Base-by-base conservation (phyloP, 2,329 filamentous ascomycete genomes). In the Trichophyton rubrum region DNA sequence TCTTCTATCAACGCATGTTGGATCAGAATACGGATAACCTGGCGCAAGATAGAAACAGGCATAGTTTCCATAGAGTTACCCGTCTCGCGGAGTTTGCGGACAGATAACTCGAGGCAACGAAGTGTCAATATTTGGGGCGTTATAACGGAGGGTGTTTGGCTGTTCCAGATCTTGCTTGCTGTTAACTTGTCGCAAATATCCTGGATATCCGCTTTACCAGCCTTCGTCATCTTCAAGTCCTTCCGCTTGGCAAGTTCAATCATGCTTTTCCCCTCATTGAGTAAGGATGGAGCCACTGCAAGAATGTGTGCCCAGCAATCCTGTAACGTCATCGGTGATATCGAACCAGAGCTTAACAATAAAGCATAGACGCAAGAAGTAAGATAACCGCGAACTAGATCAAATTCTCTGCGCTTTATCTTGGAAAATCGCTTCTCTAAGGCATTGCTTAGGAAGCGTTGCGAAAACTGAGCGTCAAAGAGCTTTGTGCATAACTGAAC, bases 401-500 rank as follows among this genome's bases (percentile, higher is more conserved):
- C 87, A 1, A 78, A 73, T 67, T 86, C 82, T 56, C 78, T 76
- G 0, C 78, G 79, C 8, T 88, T 77, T 47, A 82, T 80, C 51
- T 81, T 78, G 59, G 90, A 81, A 15, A 96, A 77, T 33, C 81
- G 82, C 59, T 84, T 80, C 63, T 89, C 87, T 60, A 87, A 83
- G 5, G 84, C 83, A 65, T 89, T 85, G 63, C 90, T 85, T 20
- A 87, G 80, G 67, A 96, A 90, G 33, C 73, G 72, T n/a, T 67
- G 68, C 35, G 68, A 66, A 59, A 75, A 73, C n/a, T 68, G 67
- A 22, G 68, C 57, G 41, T 78, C 78, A 2, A 74, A 65, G 61
- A 85, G 72, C 64, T 81, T 83, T 27, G 70, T 71, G 58, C 78
- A 78, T n/a, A 85, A 70, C 59, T 84, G 81, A 43, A 82, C 70